phyloP scores from a whole-genome alignment of 345 rosid genomes.

The Brassica napus region Da-Ae NC_063450.1:34929501-34930000 shows the following conservation, averaged over 20 bases:
- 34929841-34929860: slow-evolving; percentile 66
- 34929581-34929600: neutral
- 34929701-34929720: neutral
- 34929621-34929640: neutral
- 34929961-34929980: slow-evolving; percentile 62
- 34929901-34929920: slow-evolving; percentile 67
- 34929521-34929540: neutral
- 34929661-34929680: neutral
- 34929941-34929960: slow-evolving; percentile 60
- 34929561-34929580: neutral
- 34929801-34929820: slow-evolving; percentile 35
- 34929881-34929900: slow-evolving; percentile 73
- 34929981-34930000: slow-evolving; percentile 87
- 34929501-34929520: neutral
- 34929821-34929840: slow-evolving; percentile 68
- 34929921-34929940: slow-evolving; percentile 46
- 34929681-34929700: neutral
- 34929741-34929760: neutral
- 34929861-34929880: slow-evolving; percentile 70
- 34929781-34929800: neutral
- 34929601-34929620: neutral
- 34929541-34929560: neutral
- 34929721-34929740: neutral
- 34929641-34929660: neutral
- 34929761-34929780: slow-evolving; percentile 22